phyloP scores from a whole-genome alignment of 176 grass and related monocot genomes.

The Tillandsia fasciculata region DNA sequence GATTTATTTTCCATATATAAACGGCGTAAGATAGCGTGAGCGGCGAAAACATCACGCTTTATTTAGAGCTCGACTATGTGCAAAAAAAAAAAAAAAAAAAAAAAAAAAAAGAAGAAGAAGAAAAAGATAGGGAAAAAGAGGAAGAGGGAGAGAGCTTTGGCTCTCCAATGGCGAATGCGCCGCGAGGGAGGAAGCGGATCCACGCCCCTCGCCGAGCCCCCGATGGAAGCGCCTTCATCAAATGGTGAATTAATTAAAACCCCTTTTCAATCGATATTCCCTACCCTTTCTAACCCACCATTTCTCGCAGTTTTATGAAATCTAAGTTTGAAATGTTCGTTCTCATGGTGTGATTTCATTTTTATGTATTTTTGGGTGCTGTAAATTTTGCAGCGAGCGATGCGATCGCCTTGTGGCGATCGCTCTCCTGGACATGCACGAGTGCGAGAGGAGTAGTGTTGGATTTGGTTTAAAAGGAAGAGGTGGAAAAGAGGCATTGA shows the following conservation, averaged over 20 bases:
- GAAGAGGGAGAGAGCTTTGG: background rate
- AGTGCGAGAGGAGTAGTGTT: conserved; percentile 15
- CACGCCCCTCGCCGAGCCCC: conserved; percentile 12
- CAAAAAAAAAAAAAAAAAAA: background rate
- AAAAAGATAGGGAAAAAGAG: background rate
- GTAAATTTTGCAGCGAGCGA: conserved; percentile 10
- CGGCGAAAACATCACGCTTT: too few relatives aligned
- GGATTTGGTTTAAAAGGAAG: background rate
- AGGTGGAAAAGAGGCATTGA: conserved; percentile 3
- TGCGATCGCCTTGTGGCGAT: conserved; percentile 17
- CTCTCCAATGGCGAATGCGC: conserved; percentile 2
- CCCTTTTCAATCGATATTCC: background rate
- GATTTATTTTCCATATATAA: too few relatives aligned
- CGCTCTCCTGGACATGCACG: conserved; percentile 29
- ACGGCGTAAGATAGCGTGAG: too few relatives aligned
- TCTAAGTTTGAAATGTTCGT: background rate
- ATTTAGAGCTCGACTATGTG: too few relatives aligned
- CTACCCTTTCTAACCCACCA: too few relatives aligned
- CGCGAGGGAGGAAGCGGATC: conserved; percentile 21
- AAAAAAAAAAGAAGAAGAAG: background rate
- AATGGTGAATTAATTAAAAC: conserved; percentile 18
- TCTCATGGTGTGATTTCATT: background rate
- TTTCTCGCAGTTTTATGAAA: too few relatives aligned
- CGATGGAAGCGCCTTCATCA: conserved; percentile 28
- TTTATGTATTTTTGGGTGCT: background rate